Percentiles rank a stretch among this genome's conserved stretches.
These are phyloP conservation scores for Tripterygium wilfordii DNA, from an alignment of 177 flowering plant genomes.

Conservation along the genomic window DNA sequence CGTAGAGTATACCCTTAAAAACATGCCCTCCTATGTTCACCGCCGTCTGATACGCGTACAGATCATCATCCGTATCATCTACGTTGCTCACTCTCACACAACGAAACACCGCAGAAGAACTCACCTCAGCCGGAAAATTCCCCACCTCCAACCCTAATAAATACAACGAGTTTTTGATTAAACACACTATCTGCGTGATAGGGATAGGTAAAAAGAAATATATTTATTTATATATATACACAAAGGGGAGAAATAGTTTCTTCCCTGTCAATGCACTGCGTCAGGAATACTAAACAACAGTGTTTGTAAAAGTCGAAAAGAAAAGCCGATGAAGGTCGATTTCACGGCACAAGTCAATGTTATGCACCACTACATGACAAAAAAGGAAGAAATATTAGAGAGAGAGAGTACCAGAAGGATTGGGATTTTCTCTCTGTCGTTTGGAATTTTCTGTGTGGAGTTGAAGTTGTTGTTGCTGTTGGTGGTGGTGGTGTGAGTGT, in stretches of 20 bases:
- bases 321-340: conserved; percentile 14
- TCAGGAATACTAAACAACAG: conserved; percentile 32
- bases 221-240: too few species aligned
- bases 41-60: conserved; percentile 82
- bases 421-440: conserved; percentile 29
- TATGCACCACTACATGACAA: too few species aligned
- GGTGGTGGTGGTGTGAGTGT: conserved; percentile 23
- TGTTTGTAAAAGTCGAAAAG: conserved; percentile 5
- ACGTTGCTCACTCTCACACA: conserved; percentile 62
- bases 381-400: too few species aligned
- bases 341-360: too few species aligned
- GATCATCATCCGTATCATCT: conserved; percentile 64
- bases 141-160: conserved; percentile 59
- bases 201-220: too few species aligned
- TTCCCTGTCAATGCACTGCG: conserved; percentile 25
- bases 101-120: conserved; percentile 50
- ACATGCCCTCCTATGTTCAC: conserved; percentile 85
- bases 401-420: too few species aligned
- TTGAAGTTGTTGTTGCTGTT: conserved; percentile 14
- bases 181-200: too few species aligned
- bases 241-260: conserved; percentile 10
- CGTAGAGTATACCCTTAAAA: conserved; percentile 83
- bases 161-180: too few species aligned
- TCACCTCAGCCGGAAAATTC: conserved; percentile 72
- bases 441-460: conserved; percentile 24